Conservation (phyloP, 192 early-diverging fungal genomes). For the Haplosporangium gracile region DNA sequence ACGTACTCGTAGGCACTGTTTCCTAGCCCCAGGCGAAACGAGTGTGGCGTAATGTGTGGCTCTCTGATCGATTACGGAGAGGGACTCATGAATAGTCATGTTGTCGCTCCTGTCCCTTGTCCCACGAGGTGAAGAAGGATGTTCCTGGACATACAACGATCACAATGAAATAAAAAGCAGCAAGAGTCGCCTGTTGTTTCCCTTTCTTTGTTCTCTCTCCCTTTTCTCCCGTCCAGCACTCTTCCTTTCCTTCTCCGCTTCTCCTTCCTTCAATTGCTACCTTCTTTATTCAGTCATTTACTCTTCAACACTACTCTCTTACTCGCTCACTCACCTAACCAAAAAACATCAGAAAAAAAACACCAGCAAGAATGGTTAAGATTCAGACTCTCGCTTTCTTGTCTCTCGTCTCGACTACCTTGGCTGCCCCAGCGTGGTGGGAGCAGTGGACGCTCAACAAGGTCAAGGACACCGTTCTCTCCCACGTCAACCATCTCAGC, state of each 20-base stretch:
- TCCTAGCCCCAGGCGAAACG: no score
- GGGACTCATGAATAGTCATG: no score
- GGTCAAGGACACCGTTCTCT: constrained; percentile 6
- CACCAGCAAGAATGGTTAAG: constrained; percentile 8
- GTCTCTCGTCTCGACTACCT: constrained; percentile 33
- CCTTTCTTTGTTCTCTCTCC: no score
- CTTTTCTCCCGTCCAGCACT: no score
- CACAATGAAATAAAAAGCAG: no score
- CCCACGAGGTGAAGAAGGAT: no score
- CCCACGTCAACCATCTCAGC: background rate
- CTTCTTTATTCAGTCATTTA: background rate
- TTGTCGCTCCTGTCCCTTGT: no score
- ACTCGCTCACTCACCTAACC: background rate
- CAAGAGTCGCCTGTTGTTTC: no score
- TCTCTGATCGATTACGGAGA: no score
- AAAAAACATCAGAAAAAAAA: background rate
- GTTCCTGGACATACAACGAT: no score
- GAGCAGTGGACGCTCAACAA: constrained; percentile 38
- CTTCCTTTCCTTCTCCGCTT: background rate
- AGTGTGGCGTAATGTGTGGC: no score
- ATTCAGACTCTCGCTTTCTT: constrained; percentile 45
- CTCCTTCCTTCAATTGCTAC: background rate
- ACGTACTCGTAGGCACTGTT: no score
- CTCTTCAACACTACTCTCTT: background rate
- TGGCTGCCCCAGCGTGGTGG: constrained; percentile 50